Base-by-base conservation (phyloP, 108 stramenopile species). In the Fragilaria crotonensis region DNA sequence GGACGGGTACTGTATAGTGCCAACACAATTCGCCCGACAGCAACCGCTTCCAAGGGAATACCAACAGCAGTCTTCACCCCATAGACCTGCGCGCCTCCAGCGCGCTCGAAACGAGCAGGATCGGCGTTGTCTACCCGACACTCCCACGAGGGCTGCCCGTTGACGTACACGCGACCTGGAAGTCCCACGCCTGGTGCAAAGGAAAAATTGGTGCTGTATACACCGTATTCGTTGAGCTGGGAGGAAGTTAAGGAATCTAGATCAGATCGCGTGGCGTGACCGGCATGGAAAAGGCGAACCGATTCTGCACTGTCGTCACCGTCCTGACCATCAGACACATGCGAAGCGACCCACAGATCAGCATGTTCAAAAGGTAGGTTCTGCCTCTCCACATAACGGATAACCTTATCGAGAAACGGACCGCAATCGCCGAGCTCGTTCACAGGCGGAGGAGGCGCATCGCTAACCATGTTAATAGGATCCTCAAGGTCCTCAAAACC, bases 321-420 rank as follows among this genome's bases (percentile, higher is more conserved):
- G 28, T 30, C 25, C 19, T 45, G 48, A 3, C 51, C 26, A 5
- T 55, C 31, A 7, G 70, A 32, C 53, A 65, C 30, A 48, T 63
- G 81, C 52, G 72, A 84, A 2, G 87, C 83, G 0, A 84, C 87
- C 83, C 83, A 89, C 14, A 89, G 48, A 75, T 89, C 86, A 11
- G 65, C 73, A 68, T 83, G 77, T 27, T 84, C 75, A 52, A 89
- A 89, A 17, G 83, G 77, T 17, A 75, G 45, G 56, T 83, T 67
- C 4, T 57, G 50, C 9, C 44, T 52, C 19, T 71, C 62, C 59
- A 89, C 63, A 41, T 68, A 83, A 25, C 50, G 26, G 9, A 77
- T 55, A 2, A 89, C 55, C 26, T 76, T 63, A 17, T 73, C 60
- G 14, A 89, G 68, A 50, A 84, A 84, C 32, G 66, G 67, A n/a